A percentile compares a stretch with the other conserved stretches of the same genome.
Conservation (phyloP, 345 rosid species). For the Aurinia saxatilis region DNA sequence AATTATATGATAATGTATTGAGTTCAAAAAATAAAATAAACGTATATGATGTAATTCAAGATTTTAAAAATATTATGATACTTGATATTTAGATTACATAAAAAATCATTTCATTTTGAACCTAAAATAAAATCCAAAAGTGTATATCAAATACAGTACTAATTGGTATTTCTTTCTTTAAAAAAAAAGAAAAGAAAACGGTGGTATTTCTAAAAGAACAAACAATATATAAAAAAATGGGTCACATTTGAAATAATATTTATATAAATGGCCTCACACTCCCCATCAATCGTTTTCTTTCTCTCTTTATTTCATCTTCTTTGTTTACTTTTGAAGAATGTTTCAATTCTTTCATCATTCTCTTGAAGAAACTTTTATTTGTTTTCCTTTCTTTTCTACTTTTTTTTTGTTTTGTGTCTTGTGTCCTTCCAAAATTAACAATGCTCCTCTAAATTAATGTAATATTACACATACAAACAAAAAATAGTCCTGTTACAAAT, state of each 20-base stretch:
- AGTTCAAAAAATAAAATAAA: no score
- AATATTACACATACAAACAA: neutral
- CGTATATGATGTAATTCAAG: neutral
- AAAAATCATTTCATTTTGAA: neutral
- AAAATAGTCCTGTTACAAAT: neutral
- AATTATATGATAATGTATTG: neutral
- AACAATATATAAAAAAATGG: neutral
- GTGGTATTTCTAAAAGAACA: conserved; percentile 9
- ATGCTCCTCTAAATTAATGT: neutral
- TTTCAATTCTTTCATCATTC: conserved; percentile 73
- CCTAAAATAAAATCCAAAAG: neutral
- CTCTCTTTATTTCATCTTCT: conserved; percentile 29
- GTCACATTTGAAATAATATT: neutral
- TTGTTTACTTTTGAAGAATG: conserved; percentile 33
- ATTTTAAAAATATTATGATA: neutral
- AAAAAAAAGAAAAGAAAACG: neutral
- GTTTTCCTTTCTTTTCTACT: neutral
- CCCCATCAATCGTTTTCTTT: conserved; percentile 28
- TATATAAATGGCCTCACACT: conserved; percentile 5
- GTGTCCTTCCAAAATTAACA: neutral
- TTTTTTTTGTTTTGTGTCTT: neutral
- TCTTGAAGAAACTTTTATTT: conserved; percentile 39
- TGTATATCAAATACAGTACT: neutral
- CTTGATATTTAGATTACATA: conserved; percentile 1
- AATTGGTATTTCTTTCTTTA: conserved; percentile 5